These are phyloP conservation scores for Paramecium primaurelia DNA, from an alignment of 73 alveolate species.

Conservation along the genomic window DNA sequence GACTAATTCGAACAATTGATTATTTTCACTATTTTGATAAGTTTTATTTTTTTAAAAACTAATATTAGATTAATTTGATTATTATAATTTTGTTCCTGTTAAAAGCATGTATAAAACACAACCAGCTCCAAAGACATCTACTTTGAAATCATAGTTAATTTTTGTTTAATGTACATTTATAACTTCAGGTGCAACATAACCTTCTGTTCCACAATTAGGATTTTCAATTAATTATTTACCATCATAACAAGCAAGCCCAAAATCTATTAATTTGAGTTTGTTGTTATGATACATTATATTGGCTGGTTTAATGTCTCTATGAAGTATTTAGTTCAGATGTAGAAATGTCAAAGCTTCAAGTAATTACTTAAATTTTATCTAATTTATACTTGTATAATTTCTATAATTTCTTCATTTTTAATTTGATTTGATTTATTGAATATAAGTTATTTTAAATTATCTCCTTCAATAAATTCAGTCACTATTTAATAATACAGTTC, in stretches of 20 bases:
- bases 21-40: neutral
- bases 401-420: neutral
- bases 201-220: conserved; percentile 41
- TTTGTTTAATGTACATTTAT: neutral
- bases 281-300: conserved; percentile 72
- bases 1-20: neutral
- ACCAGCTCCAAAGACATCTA: conserved; percentile 9
- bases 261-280: conserved; percentile 75
- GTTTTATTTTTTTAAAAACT: neutral
- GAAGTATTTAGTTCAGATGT: conserved; percentile 70
- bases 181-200: conserved; percentile 40
- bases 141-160: neutral
- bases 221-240: conserved; percentile 3
- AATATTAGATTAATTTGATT: neutral
- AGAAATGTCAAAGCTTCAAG: conserved; percentile 71
- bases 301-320: conserved; percentile 75
- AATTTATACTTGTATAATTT: neutral
- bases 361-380: conserved; percentile 61
- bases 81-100: neutral
- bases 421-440: neutral
- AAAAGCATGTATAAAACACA: neutral
- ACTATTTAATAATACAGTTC: neutral
- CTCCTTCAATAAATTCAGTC: conserved; percentile 9
- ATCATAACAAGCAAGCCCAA: conserved; percentile 65
- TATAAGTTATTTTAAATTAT: neutral